Conservation (phyloP, 176 grass and related monocot species). For the Bothriochloa decipiens region DNA sequence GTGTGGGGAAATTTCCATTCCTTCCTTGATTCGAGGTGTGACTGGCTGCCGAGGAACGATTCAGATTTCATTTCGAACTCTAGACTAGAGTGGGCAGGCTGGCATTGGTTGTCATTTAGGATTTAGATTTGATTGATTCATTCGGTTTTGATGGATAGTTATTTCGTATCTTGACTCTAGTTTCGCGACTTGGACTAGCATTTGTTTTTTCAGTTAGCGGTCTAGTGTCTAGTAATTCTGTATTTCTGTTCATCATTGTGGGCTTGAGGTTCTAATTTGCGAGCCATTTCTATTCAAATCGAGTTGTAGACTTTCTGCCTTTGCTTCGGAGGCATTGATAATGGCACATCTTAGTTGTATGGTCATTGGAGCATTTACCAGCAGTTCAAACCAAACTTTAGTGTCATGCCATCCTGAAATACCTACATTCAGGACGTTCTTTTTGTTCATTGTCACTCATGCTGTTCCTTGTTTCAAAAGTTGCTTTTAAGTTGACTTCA, state of each 20-base stretch:
- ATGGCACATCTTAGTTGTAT: conserved; percentile 20
- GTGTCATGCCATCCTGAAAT: conserved; percentile 8
- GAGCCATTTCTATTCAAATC: conserved; percentile 11
- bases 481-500: neutral
- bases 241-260: conserved; percentile 16
- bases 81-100: neutral
- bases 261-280: conserved; percentile 1
- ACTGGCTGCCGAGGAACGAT: neutral
- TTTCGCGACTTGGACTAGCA: neutral
- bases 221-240: neutral
- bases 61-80: neutral
- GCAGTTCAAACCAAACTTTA: neutral
- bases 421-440: conserved; percentile 23
- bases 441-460: conserved; percentile 4
- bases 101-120: neutral
- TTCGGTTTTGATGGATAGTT: neutral
- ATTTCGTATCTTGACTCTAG: neutral
- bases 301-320: conserved; percentile 17
- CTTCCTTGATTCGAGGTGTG: neutral
- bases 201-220: neutral
- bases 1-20: neutral
- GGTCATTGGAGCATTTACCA: neutral
- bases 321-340: conserved; percentile 23
- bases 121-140: conserved; percentile 2
- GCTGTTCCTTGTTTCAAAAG: conserved; percentile 16